Conservation (phyloP, 2,329 filamentous ascomycete species). For the Sodiomyces alkalinus region DNA sequence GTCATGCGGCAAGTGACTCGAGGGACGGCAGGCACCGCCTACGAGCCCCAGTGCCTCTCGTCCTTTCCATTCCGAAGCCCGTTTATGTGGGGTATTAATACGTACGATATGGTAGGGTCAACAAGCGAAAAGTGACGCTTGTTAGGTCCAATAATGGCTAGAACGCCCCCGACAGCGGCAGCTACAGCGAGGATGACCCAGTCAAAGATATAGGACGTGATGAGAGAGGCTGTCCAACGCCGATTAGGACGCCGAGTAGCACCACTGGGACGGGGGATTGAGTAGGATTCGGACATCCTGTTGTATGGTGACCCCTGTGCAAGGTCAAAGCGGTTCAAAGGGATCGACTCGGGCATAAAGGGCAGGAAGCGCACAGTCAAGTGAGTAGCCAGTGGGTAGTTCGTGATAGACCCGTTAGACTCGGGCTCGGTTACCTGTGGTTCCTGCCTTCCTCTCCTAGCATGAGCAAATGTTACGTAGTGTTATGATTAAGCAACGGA, state of each 20-base stretch:
- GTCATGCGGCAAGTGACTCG: too few species aligned
- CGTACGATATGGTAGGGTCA: slow-evolving; percentile 61
- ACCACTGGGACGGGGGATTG: slow-evolving; percentile 4
- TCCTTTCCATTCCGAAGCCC: too few species aligned
- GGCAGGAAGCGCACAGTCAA: slow-evolving; percentile 1
- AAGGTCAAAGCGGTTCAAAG: slow-evolving; percentile 5
- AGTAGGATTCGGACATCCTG: slow-evolving; percentile 17
- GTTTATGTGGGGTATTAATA: background rate
- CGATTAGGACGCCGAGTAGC: slow-evolving; percentile 3
- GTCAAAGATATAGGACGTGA: slow-evolving; percentile 59
- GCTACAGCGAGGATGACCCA: slow-evolving; percentile 54
- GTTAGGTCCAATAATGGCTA: slow-evolving; percentile 46
- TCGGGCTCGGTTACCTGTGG: too few species aligned
- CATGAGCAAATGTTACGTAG: too few species aligned
- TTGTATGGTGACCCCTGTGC: slow-evolving; percentile 6
- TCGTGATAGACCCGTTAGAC: too few species aligned
- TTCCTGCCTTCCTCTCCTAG: too few species aligned
- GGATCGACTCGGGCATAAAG: slow-evolving; percentile 9
- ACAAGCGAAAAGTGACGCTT: slow-evolving; percentile 54
- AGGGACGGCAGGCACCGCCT: too few species aligned
- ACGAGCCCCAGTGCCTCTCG: too few species aligned
- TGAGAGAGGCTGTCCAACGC: slow-evolving; percentile 10
- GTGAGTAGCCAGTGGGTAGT: too few species aligned
- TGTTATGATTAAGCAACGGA: too few species aligned
- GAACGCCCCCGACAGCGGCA: slow-evolving; percentile 40